Conservation (phyloP, 331 rosid species). For the Prunus yedoensis region DNA sequence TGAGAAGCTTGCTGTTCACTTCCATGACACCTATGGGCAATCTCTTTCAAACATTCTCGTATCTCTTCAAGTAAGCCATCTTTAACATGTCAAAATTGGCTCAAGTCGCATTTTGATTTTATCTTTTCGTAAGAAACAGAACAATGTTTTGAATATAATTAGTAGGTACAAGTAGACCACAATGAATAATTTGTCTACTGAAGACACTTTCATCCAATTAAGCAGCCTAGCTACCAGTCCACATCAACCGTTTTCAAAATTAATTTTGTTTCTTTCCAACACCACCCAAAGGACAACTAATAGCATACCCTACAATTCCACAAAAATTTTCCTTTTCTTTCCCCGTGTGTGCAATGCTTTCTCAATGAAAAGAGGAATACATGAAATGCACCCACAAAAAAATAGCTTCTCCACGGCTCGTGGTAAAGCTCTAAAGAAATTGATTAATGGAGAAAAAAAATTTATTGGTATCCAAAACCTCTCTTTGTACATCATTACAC, state of each 20-base stretch:
- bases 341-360: background rate
- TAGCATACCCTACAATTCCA: no score
- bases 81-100: background rate
- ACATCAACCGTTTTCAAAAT: no score
- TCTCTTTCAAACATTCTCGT: slow-evolving; percentile 79
- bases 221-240: no score
- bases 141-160: background rate
- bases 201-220: background rate
- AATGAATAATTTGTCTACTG: background rate
- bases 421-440: no score
- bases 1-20: slow-evolving; percentile 88
- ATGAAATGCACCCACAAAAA: no score
- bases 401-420: no score
- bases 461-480: background rate
- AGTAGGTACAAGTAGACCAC: background rate
- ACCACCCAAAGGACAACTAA: no score
- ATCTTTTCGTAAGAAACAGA: background rate
- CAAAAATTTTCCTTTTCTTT: no score
- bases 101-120: background rate
- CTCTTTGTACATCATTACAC: no score
- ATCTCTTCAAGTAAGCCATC: slow-evolving; percentile 76
- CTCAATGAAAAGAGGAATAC: background rate
- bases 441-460: no score
- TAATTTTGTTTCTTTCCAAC: no score
- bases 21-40: slow-evolving; percentile 95